Conservation (phyloP, 176 grass and related monocot genomes). For the Melocanna baccifera region DNA sequence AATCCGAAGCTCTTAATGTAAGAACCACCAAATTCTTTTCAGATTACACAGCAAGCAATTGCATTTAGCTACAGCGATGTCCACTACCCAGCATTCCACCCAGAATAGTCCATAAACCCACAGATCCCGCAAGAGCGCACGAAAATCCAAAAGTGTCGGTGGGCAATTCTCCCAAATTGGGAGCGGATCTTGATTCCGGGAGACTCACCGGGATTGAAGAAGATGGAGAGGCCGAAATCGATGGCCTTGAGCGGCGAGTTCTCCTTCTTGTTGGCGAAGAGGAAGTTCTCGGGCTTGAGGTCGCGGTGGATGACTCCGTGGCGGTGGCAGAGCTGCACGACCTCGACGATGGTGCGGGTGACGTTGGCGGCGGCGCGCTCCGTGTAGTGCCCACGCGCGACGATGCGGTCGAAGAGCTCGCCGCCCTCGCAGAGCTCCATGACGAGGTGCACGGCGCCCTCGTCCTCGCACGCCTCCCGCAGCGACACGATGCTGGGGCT, state of each 20-base stretch:
- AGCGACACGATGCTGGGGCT: slow-evolving; percentile 72
- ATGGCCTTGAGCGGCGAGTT: slow-evolving; percentile 96
- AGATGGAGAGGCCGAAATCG: slow-evolving; percentile 95
- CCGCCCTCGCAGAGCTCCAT: slow-evolving; percentile 99
- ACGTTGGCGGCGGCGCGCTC: slow-evolving; percentile 85
- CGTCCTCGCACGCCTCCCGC: slow-evolving; percentile 94
- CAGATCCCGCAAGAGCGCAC: background rate
- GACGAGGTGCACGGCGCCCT: slow-evolving; percentile 88
- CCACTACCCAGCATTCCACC: background rate
- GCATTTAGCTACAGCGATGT: background rate
- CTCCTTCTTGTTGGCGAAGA: slow-evolving; percentile 97
- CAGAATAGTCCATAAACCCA: slow-evolving; percentile 7
- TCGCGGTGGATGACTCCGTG: slow-evolving; percentile 96
- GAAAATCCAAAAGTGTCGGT: slow-evolving; percentile 2
- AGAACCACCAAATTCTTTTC: background rate
- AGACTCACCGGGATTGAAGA: slow-evolving; percentile 90
- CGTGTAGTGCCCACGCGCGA: slow-evolving; percentile 87
- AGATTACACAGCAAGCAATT: background rate
- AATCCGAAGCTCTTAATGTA: background rate
- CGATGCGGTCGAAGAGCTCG: slow-evolving; percentile 99
- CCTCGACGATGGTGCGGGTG: slow-evolving; percentile 85
- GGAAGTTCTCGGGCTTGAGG: slow-evolving; percentile 96
- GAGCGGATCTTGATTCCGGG: slow-evolving; percentile 31
- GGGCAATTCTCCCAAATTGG: slow-evolving; percentile 27
- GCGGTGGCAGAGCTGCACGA: slow-evolving; percentile 93